Percentiles rank a stretch among this genome's conserved stretches.
These are phyloP conservation scores for Avena eriantha DNA, from an alignment of 176 grass and related monocot genomes.

Conservation along the genomic window DNA sequence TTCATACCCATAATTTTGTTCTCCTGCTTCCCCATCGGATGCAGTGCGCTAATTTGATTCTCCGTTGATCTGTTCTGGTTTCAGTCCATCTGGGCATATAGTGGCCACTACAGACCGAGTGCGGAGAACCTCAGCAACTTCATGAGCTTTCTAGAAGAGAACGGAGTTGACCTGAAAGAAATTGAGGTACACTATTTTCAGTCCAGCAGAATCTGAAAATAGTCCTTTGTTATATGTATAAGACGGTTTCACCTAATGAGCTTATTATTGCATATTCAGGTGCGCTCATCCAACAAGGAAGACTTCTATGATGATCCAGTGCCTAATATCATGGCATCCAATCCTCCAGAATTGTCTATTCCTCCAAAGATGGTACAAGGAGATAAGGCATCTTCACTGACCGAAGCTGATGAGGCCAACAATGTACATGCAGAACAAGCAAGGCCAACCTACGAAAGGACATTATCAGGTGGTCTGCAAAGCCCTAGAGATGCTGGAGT, in stretches of 20 bases:
- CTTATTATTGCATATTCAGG: constrained; percentile 52
- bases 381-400: constrained; percentile 13
- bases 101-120: constrained; percentile 90
- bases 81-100: constrained; percentile 85
- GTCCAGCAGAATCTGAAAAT: background rate
- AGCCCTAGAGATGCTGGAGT: constrained; percentile 58
- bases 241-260: constrained; percentile 13
- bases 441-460: constrained; percentile 68
- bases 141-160: constrained; percentile 67
- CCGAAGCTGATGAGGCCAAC: constrained; percentile 4
- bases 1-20: background rate
- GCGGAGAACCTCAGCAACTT: constrained; percentile 67
- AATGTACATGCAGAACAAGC: constrained; percentile 35
- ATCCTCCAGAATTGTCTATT: constrained; percentile 42
- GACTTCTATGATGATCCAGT: constrained; percentile 66
- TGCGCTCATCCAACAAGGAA: constrained; percentile 68
- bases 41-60: constrained; percentile 26
- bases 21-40: background rate
- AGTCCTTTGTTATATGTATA: background rate
- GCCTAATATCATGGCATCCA: constrained; percentile 28
- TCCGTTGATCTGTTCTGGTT: constrained; percentile 4
- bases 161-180: constrained; percentile 68
- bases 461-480: constrained; percentile 80
- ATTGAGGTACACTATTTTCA: constrained; percentile 57
- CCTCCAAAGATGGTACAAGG: constrained; percentile 31